These are phyloP conservation scores for Rhododendron kiyosumense DNA, from an alignment of 148 eudicot genomes.

Conservation along the genomic window DNA sequence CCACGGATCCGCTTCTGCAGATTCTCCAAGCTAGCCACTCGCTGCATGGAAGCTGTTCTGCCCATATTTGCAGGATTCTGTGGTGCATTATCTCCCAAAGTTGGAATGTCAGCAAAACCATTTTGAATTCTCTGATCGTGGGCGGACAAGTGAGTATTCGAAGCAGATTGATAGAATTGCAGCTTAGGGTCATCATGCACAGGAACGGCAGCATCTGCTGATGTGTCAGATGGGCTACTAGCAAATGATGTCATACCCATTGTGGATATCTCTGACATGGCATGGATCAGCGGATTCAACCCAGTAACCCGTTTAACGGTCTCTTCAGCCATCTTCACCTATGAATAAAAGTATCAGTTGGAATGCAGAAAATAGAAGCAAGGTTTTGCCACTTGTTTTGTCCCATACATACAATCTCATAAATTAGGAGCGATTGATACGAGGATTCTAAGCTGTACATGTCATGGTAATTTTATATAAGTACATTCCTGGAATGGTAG, in stretches of 20 bases:
- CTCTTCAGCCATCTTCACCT: conserved; percentile 99
- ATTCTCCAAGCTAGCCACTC: conserved; percentile 96
- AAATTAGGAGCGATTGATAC: neutral
- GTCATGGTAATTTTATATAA: neutral
- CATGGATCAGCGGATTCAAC: conserved; percentile 71
- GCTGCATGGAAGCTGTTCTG: conserved; percentile 73
- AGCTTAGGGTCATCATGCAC: conserved; percentile 59
- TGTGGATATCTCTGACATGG: conserved; percentile 81
- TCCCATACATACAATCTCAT: neutral
- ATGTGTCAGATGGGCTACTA: conserved; percentile 57
- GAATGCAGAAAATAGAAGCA: neutral
- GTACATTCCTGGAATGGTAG: neutral
- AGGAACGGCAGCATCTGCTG: conserved; percentile 71
- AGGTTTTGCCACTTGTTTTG: neutral
- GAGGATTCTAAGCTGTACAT: neutral
- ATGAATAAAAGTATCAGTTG: conserved; percentile 6
- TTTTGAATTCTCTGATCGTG: conserved; percentile 35
- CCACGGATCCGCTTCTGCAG: conserved; percentile 91
- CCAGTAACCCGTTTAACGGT: conserved; percentile 89
- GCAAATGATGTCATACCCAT: conserved; percentile 54
- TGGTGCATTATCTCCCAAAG: conserved; percentile 41
- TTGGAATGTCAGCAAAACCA: conserved; percentile 27
- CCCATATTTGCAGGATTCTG: conserved; percentile 42
- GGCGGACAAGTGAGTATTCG: conserved; percentile 30
- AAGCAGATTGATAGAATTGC: conserved; percentile 50